phyloP scores from a whole-genome alignment of 495 filamentous ascomycete genomes.

The Xylaria palmicola region DNA sequence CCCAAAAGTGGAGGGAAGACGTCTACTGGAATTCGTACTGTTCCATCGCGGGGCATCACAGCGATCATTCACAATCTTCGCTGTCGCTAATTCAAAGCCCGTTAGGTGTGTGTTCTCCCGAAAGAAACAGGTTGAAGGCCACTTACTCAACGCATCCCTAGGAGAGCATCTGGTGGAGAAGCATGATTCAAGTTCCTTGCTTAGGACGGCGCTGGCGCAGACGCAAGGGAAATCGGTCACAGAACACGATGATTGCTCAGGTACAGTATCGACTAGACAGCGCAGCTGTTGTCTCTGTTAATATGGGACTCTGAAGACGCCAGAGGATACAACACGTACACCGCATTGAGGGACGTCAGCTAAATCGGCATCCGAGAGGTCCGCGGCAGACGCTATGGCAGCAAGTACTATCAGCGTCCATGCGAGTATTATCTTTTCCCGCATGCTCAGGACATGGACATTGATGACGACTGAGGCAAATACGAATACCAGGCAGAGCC shows the following conservation, averaged over 20 bases:
- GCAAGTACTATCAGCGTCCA: background rate
- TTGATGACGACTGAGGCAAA: background rate
- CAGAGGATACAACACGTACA: constrained; percentile 3
- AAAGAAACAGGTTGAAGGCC: background rate
- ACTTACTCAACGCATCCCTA: constrained; percentile 31
- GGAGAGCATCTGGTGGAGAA: constrained; percentile 30
- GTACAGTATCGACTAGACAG: constrained; percentile 22
- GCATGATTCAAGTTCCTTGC: constrained; percentile 28
- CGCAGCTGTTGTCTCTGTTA: constrained; percentile 11
- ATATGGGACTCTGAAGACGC: background rate
- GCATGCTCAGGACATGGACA: background rate
- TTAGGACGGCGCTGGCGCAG: constrained; percentile 29
- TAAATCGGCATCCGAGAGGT: background rate
- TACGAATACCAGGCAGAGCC: background rate
- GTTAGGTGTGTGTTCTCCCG: background rate
- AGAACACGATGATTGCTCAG: constrained; percentile 27
- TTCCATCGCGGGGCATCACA: background rate
- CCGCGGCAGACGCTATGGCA: constrained; percentile 1
- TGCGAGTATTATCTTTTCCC: background rate
- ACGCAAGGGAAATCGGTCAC: constrained; percentile 33
- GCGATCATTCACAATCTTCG: background rate
- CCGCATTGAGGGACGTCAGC: background rate
- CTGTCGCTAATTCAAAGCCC: background rate
- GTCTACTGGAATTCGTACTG: background rate
- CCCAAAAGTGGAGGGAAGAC: background rate